Evolutionary conservation across 139 green algal species (phyloP), one percentile per base, ranked within the genome.

Genomic region (Chlorella sp.): DNA sequence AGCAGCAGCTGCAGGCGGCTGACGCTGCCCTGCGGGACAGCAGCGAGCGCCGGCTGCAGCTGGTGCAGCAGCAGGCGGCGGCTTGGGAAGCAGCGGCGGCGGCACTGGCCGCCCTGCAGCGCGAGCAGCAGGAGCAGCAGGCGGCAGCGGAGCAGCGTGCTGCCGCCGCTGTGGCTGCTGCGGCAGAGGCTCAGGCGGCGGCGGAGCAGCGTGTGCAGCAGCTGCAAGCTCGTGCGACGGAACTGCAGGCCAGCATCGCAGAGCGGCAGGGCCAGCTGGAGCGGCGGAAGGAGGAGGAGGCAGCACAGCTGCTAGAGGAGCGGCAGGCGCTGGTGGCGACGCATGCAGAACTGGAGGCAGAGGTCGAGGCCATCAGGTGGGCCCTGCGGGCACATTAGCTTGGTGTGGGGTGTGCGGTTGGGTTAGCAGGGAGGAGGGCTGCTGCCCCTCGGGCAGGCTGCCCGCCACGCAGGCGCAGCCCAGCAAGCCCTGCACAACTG

Each of bases 351-450:
- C 28, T 84, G 7, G 32, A 88, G 58, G 78, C 78, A 6, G 89
- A 90, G 46, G 89, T 93, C 30, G 84, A 89, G 38, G 68, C 64
- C 26, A 76, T 91, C 64, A 65, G 83, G 80, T 79, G 80, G 16
- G 76, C 51, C 14, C n/a, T n/a, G n/a, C n/a, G n/a, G n/a, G n/a
- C n/a, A n/a, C n/a, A n/a, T n/a, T n/a, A n/a, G n/a, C n/a, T n/a
- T n/a, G n/a, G n/a, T n/a, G n/a, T n/a, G n/a, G n/a, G n/a, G n/a
- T n/a, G n/a, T n/a, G n/a, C n/a, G n/a, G n/a, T n/a, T n/a, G n/a
- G n/a, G n/a, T n/a, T n/a, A n/a, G n/a, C n/a, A n/a, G n/a, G n/a
- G n/a, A n/a, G n/a, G n/a, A n/a, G n/a, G n/a, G n/a, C n/a, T n/a
- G n/a, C n/a, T n/a, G n/a, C n/a, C n/a, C n/a, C n/a, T n/a, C n/a